Base-by-base conservation (phyloP, 768 basidiomycete species). In the Naganishia friedmannii region DNA sequence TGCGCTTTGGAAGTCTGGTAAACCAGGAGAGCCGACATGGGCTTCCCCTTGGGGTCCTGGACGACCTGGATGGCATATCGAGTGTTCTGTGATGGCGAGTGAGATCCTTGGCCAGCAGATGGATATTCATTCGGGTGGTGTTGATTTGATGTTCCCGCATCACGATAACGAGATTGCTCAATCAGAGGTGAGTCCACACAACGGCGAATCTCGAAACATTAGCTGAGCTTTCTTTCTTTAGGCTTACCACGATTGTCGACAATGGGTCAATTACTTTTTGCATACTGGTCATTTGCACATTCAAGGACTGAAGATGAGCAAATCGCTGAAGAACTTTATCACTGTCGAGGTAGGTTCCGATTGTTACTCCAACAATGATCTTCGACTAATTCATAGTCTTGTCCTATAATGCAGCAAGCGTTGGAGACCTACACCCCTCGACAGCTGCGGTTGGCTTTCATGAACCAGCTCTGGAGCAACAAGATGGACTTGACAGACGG, bases 91-190 rank as follows among this genome's bases (percentile, higher is more conserved):
- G 39, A 99, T 99, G 95, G 94, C 94, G 21, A 90, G 88, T 73
- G 93, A 89, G 37, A 84, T 97, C 57, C 84, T 97, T 54, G 95
- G 94, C 2, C 86, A 88, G 68, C 89, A 88, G 69, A 91, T 99
- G 88, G 96, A 98, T 81, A 93, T 99, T 72, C 96, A 99, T 80
- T 96, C 93, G 9, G 96, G 96, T 63, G 96, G 96, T 5, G 88
- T 92, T 48, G 96, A 99, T 82, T 84, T 99, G 58, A 90, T 92
- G n/a, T 99, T 99, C 83, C 96, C 96, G 6, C 96, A 99, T 83
- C 96, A 99, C 78, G 95, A 98, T 80, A 99, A 99, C 79, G 96
- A 99, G 83, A 86, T 99, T 76, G 96, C 96, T 0, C 96, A 99
- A 81, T 88, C 92, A 60, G 96, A 98, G 88, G 95, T 83, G 66